Evolutionary conservation across 2,329 filamentous ascomycete species (phyloP).

Genomic region (Ophiostoma angusticollis): DNA sequence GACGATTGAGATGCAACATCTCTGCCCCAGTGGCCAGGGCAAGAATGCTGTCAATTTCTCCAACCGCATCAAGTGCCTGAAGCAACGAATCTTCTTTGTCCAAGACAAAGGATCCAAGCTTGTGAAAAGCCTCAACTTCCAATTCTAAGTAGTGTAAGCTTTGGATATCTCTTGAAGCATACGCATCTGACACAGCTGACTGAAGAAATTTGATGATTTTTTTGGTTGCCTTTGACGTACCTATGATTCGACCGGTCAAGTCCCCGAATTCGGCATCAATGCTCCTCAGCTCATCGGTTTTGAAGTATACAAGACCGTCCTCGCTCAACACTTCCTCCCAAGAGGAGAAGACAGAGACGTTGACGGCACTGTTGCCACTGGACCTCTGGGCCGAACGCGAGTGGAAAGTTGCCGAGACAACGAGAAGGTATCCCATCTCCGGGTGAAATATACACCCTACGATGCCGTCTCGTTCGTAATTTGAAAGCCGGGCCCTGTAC

Average conservation of each 20-base stretch:
- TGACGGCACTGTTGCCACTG: constrained; percentile 43
- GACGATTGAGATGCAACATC: constrained; percentile 58
- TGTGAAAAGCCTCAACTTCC: constrained; percentile 80
- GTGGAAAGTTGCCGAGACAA: constrained; percentile 47
- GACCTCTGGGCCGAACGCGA: constrained; percentile 22
- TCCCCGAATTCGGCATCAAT: constrained; percentile 76
- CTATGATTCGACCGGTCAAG: constrained; percentile 70
- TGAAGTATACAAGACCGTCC: constrained; percentile 66
- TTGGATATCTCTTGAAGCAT: neutral
- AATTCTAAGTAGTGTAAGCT: constrained; percentile 36
- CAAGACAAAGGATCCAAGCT: constrained; percentile 58
- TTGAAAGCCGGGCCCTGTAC: constrained; percentile 51
- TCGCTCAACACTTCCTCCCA: constrained; percentile 75
- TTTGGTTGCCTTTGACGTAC: too few species aligned
- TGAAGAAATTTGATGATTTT: neutral
- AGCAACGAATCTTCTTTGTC: constrained; percentile 54
- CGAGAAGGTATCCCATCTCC: constrained; percentile 79
- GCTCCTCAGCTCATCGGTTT: constrained; percentile 67
- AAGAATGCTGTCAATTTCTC: constrained; percentile 74
- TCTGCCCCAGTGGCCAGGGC: constrained; percentile 67
- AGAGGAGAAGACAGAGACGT: constrained; percentile 35
- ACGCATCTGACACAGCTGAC: neutral
- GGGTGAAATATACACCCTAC: constrained; percentile 81
- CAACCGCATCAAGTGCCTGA: constrained; percentile 63
- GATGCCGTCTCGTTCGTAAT: constrained; percentile 38